Evolutionary conservation across 441 rosid genomes (phyloP), one percentile per base, ranked within the genome.

Genomic region (Croton laevigatus): DNA sequence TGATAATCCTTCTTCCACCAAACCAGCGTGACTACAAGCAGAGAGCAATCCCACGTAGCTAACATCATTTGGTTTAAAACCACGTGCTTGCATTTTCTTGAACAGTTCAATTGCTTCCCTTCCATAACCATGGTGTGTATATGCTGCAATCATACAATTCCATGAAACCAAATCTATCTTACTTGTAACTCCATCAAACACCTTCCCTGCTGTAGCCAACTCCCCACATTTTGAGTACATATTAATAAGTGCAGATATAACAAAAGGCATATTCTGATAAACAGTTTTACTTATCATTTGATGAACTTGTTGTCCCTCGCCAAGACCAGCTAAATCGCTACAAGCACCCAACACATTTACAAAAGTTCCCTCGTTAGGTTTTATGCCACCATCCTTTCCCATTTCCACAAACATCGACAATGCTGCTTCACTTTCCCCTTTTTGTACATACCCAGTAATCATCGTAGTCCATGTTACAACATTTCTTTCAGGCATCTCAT

Each of bases 221-320:
- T 80, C 86, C 59, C 93, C 93, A 11, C 85, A 77, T 77, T 86
- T 86, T 11, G 89, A 86, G 74, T 88, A 88, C 93, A 86, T 88
- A 78, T 88, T 86, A 60, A 84, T 78, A 73, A 88, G 83, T 38
- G 90, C 88, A 1, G 89, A 80, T 38, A 63, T 79, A 66, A 86
- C 82, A 73, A 78, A 48, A 52, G 81, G 74, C 49, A 69, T 63
- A 64, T 66, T 75, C 62, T 73, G 84, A 71, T 84, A 75, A 7
- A 79, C 65, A 12, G 85, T 84, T 80, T 88, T 88, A 54, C 76
- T 75, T 70, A 84, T 80, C 69, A 75, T 68, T 77, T 86, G 90
- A 73, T 88, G 90, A 76, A 88, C 70, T 78, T 83, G 89, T n/a
- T 78, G 88, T 59, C 92, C 92, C 78, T 88, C 90, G 51, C 80